Evolutionary conservation across 306 rosid genomes (phyloP).

Genomic region (Carpinus viminea): DNA sequence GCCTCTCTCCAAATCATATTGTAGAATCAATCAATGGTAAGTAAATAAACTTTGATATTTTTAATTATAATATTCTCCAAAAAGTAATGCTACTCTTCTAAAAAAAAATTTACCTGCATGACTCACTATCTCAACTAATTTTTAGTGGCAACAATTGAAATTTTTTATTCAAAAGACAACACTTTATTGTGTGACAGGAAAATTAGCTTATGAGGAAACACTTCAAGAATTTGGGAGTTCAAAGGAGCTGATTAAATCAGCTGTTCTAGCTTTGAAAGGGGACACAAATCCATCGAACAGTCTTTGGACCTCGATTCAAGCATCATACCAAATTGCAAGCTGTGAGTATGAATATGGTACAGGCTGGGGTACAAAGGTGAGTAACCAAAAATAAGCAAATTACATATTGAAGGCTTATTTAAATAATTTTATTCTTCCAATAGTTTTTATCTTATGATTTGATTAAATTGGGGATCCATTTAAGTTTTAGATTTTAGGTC

Average conservation of each 20-base stretch:
- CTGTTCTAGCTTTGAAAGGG: conserved; percentile 28
- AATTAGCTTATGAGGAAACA: conserved; percentile 12
- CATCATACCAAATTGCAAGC: conserved; percentile 45
- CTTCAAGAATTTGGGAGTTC: conserved; percentile 47
- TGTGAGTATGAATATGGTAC: conserved; percentile 54
- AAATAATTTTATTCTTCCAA: too few relatives aligned
- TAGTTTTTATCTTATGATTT: too few relatives aligned
- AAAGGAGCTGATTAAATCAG: conserved; percentile 38
- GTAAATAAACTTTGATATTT: neutral
- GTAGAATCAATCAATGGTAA: conserved; percentile 11
- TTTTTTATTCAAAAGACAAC: too few relatives aligned
- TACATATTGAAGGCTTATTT: neutral
- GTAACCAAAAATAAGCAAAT: neutral
- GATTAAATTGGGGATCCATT: too few relatives aligned
- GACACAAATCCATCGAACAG: neutral
- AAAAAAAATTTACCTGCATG: too few relatives aligned
- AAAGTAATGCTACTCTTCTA: too few relatives aligned
- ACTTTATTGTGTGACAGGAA: conserved; percentile 12
- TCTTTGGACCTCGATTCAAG: conserved; percentile 25
- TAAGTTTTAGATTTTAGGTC: too few relatives aligned
- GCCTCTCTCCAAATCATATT: conserved; percentile 35
- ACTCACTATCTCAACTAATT: too few relatives aligned
- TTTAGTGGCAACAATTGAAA: neutral
- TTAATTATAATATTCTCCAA: neutral
- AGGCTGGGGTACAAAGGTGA: conserved; percentile 63